Evolutionary conservation across 345 rosid species (phyloP), one percentile per base, ranked within the genome.

Genomic region (Litchi chinensis): DNA sequence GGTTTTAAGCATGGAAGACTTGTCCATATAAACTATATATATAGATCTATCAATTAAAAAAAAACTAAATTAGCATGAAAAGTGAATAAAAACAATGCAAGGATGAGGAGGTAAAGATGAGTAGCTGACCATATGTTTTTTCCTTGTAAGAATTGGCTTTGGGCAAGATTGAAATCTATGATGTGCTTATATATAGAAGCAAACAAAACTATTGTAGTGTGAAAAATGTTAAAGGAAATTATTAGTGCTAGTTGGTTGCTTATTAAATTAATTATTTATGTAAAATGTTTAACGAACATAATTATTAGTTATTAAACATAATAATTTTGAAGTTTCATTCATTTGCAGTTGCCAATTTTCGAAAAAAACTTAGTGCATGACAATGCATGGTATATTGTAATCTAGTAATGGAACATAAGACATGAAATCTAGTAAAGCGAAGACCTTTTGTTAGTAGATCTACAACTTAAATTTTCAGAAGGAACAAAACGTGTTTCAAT

Each of bases 51-150:
- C 63, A 1, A 67, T 4, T 19, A 63, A 37, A 6, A 52, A 54
- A 28, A 32, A 32, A n/a, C n/a, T n/a, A n/a, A n/a, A n/a, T n/a
- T n/a, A n/a, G n/a, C n/a, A n/a, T n/a, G n/a, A n/a, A n/a, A n/a
- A n/a, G 32, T 59, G 15, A 40, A 59, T 8, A 48, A 41, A 65
- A 64, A 67, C 62, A 39, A 75, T 48, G 48, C 11, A 32, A 75
- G 46, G 56, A 50, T 21, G 18, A 64, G 50, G 48, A 75, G 57
- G 62, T 41, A n/a, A 2, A 26, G 32, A 65, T 24, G 63, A 16
- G 78, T 11, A 46, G 65, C 62, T 39, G 48, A 75, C 16, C 71
- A 28, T 71, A 75, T 75, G n/a, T 18, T 75, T 48, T 48, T 48
- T 48, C 65, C 19, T 46, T 75, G 26, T 15, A 11, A 40, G 43